Conservation (phyloP, 257 asterid genomes). For the Ocimum tenuiflorum region DNA sequence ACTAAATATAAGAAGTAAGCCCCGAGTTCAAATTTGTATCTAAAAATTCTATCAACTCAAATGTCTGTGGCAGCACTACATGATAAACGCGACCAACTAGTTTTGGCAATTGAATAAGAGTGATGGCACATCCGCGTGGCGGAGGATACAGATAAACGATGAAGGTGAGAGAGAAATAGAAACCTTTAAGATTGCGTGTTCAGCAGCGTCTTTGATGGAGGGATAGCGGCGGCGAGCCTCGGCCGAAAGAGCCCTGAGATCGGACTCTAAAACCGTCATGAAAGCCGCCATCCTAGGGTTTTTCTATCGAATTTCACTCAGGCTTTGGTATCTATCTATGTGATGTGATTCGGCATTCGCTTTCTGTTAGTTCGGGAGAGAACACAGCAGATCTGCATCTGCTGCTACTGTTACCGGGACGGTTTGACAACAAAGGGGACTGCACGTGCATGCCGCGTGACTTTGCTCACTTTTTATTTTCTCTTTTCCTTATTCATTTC, state of each 20-base stretch:
- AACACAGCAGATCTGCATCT: constrained; percentile 29
- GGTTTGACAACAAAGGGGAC: constrained; percentile 9
- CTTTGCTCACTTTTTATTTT: not conserved
- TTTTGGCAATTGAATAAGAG: not conserved
- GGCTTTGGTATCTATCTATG: not conserved
- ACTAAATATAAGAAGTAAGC: not conserved
- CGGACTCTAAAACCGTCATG: constrained; percentile 91
- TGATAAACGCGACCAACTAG: not conserved
- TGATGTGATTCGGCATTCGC: not conserved
- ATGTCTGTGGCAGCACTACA: not conserved
- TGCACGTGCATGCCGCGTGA: constrained; percentile 24
- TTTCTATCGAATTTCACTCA: not conserved
- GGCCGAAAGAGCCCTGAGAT: constrained; percentile 90
- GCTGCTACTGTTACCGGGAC: not conserved
- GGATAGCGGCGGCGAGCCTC: constrained; percentile 99
- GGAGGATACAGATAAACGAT: too few relatives aligned
- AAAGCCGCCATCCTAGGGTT: constrained; percentile 68
- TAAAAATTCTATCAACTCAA: not conserved
- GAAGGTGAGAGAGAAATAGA: not conserved
- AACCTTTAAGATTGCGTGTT: constrained; percentile 91
- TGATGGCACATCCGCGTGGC: not conserved
- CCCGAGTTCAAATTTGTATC: not conserved
- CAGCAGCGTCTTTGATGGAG: constrained; percentile 95
- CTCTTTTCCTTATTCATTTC: too few relatives aligned
- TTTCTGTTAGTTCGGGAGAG: too few relatives aligned